Base-by-base conservation (phyloP, 2,329 filamentous ascomycete species). In the Acrodontium crateriforme region DNA sequence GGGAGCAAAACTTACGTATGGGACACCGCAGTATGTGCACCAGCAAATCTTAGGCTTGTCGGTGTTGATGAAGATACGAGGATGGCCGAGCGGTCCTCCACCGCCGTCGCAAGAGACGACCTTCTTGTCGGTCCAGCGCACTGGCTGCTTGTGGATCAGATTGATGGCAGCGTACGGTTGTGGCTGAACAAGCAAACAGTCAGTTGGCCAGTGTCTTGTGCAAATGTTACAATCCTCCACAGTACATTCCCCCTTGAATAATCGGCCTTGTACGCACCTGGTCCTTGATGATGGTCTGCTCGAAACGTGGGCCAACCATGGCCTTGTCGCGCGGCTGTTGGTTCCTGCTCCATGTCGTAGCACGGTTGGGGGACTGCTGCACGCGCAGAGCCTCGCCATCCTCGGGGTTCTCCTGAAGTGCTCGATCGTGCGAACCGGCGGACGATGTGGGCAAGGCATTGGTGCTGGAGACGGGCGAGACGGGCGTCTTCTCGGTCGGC, bases 41-140 rank as follows among this genome's bases (percentile, higher is more conserved):
- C 66, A 65, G 58, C 73, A 72, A 47, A 98, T 93, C 65, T 95
- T 76, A 23, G 89, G 81, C 68, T 94, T 95, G 61, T 98, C 89
- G 42, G 80, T 77, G 62, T 98, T 98, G 71, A 98, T 98, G 56
- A 84, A 98, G 60, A 98, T 78, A 50, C 73, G 72, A 27, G 89
- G 89, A 57, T 98, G 89, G 23, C 89, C 89, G 30, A 81, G 63
- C 17, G 85, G 78, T 24, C 87, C 89, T 42, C 85, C 85, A 34
- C 87, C 89, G 33, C 89, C 89, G 49, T 95, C 85, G 54, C 89
- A 98, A 24, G 75, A 74, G 28, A 91, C 87, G 26, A 80, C 59
- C 36, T 75, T 71, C 39, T 81, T 70, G 53, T 93, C 77, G 34
- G 77, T 81, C 87, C 89, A 98, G 55, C 73, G 71, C 18, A 98